phyloP scores from a whole-genome alignment of 2,329 filamentous ascomycete species.

The Triangularia setosa region DNA sequence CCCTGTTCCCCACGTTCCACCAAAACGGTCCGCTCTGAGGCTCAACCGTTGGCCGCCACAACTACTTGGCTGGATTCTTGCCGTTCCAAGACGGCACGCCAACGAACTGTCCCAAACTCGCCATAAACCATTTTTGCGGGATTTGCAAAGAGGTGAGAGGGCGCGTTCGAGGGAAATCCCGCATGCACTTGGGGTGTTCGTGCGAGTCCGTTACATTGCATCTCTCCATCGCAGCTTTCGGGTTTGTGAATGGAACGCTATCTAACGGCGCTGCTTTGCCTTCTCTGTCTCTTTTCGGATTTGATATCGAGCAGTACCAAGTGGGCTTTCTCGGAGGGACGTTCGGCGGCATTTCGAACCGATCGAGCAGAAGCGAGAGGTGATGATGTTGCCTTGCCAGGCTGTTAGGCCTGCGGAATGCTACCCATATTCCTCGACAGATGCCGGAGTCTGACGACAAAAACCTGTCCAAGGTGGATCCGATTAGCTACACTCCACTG shows the following conservation, averaged over 20 bases:
- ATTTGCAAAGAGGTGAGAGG: slow-evolving; percentile 19
- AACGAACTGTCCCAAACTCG: background rate
- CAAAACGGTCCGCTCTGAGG: slow-evolving; percentile 5
- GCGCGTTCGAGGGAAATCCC: slow-evolving; percentile 20
- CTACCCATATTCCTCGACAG: slow-evolving; percentile 1
- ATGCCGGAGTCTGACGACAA: background rate
- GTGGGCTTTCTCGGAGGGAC: background rate
- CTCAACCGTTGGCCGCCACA: background rate
- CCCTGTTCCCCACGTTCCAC: background rate
- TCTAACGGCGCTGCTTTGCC: background rate
- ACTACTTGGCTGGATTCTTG: background rate
- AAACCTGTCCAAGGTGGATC: background rate
- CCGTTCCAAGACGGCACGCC: background rate
- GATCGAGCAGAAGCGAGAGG: background rate
- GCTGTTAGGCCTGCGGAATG: slow-evolving; percentile 1
- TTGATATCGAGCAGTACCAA: background rate
- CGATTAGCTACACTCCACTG: background rate
- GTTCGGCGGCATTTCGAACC: slow-evolving; percentile 9
- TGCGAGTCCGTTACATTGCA: slow-evolving; percentile 26
- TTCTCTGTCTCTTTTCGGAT: background rate
- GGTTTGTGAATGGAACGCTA: slow-evolving; percentile 28
- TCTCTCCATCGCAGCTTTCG: slow-evolving; percentile 25
- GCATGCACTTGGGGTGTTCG: slow-evolving; percentile 10
- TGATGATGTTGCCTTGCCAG: background rate
- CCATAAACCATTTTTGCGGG: slow-evolving; percentile 9